These are phyloP conservation scores for Barbatosphaeria neglecta DNA, from an alignment of 495 filamentous ascomycete genomes.

Conservation along the genomic window DNA sequence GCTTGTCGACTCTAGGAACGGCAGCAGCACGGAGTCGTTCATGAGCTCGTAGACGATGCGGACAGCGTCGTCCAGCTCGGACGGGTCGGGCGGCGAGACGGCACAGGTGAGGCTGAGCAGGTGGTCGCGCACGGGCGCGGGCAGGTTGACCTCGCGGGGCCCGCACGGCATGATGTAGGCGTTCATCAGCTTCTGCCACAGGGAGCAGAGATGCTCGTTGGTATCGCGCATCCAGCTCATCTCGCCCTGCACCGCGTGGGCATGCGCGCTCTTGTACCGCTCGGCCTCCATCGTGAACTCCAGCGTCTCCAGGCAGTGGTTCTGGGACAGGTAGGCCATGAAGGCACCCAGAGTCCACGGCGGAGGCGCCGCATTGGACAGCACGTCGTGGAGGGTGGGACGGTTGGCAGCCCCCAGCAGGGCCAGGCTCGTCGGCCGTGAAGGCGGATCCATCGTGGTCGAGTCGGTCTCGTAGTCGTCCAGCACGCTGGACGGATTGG, in stretches of 20 bases:
- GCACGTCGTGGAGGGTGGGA: conserved; percentile 76
- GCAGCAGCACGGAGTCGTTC: conserved; percentile 86
- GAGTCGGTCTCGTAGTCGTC: conserved; percentile 30
- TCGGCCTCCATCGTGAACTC: conserved; percentile 96
- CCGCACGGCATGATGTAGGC: conserved; percentile 73
- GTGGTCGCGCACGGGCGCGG: conserved; percentile 69
- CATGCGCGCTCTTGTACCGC: conserved; percentile 72
- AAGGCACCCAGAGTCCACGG: conserved; percentile 92
- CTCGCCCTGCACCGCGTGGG: conserved; percentile 31
- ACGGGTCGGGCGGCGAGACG: conserved; percentile 60
- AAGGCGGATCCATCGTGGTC: conserved; percentile 25
- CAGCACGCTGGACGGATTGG: conserved; percentile 23
- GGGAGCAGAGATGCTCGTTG: conserved; percentile 58
- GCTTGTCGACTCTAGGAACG: conserved; percentile 68
- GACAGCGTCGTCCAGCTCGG: conserved; percentile 77
- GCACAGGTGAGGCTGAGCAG: conserved; percentile 54
- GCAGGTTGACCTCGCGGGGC: conserved; percentile 86
- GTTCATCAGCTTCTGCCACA: conserved; percentile 56
- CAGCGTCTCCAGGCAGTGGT: conserved; percentile 92
- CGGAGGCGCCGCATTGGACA: conserved; percentile 73
- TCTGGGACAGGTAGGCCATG: conserved; percentile 94
- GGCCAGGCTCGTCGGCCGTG: conserved; percentile 33
- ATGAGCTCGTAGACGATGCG: conserved; percentile 88
- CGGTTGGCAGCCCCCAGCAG: conserved; percentile 41
- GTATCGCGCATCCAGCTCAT: conserved; percentile 29